A percentile compares a stretch with the other conserved stretches of the same genome.
phyloP scores from a whole-genome alignment of 1,284 basidiomycete genomes.

The Boletus hoseneyae region DNA sequence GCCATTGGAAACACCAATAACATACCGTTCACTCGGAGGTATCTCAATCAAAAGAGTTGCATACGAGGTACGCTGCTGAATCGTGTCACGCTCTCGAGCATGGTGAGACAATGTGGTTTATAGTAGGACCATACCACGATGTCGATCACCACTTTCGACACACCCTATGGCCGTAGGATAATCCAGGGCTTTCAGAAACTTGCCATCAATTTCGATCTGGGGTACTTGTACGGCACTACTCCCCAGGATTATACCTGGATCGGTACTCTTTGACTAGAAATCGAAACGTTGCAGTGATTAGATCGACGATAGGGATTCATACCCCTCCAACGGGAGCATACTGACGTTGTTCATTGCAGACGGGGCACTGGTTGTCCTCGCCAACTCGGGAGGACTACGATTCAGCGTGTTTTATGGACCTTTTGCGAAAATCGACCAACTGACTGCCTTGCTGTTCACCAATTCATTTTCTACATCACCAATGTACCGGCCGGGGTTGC shows the following conservation, averaged over 20 bases:
- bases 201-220: constrained; percentile 52
- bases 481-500: constrained; percentile 49
- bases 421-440: constrained; percentile 78
- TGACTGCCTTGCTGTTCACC: constrained; percentile 65
- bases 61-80: constrained; percentile 56
- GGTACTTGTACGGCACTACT: constrained; percentile 59
- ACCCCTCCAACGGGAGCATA: constrained; percentile 62
- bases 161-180: constrained; percentile 47
- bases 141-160: constrained; percentile 52
- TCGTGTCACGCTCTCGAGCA: too few relatives aligned
- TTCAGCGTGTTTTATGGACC: constrained; percentile 68
- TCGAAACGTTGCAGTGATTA: too few relatives aligned
- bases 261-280: constrained; percentile 38
- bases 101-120: neutral
- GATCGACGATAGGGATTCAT: constrained; percentile 45
- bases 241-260: constrained; percentile 70
- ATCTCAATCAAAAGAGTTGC: constrained; percentile 77
- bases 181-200: constrained; percentile 53
- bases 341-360: constrained; percentile 60
- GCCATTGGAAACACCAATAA: constrained; percentile 40
- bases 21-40: constrained; percentile 63
- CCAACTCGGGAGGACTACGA: constrained; percentile 72
- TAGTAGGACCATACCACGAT: constrained; percentile 54
- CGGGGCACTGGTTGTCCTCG: constrained; percentile 59
- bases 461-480: constrained; percentile 59